Percentiles rank a stretch among this genome's conserved stretches.
Conservation (phyloP, 2,329 filamentous ascomycete genomes). For the Botryotinia convoluta region DNA sequence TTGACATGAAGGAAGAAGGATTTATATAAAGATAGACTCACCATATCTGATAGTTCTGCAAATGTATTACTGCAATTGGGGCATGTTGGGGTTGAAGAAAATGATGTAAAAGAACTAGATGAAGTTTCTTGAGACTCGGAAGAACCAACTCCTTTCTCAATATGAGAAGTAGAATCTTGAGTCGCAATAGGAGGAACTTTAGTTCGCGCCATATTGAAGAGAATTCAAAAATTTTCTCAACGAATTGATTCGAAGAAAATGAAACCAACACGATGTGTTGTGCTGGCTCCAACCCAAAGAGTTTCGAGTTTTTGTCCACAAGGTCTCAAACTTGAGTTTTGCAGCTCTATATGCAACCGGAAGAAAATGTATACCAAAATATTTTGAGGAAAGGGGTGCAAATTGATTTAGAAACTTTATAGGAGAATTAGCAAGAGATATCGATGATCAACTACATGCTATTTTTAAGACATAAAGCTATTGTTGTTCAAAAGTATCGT, state of each 20-base stretch:
- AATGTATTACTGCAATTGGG: constrained; percentile 21
- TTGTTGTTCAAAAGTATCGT: constrained; percentile 11
- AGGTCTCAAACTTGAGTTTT: constrained; percentile 12
- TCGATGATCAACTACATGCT: constrained; percentile 8
- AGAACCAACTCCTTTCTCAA: constrained; percentile 17
- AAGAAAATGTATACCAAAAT: constrained; percentile 7
- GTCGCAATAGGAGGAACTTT: constrained; percentile 22
- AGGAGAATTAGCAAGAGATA: neutral
- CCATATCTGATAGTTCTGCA: constrained; percentile 17
- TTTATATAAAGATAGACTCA: constrained; percentile 13
- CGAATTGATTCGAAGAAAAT: neutral
- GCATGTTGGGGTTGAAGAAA: constrained; percentile 20
- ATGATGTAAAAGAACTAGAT: constrained; percentile 18
- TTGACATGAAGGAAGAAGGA: neutral
- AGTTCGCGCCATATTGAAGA: constrained; percentile 22
- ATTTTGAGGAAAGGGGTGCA: neutral
- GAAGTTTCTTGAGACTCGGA: constrained; percentile 21
- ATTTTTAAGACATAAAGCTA: constrained; percentile 11
- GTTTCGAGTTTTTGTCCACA: constrained; percentile 10
- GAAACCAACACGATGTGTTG: constrained; percentile 8
- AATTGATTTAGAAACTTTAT: constrained; percentile 6
- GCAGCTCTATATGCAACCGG: neutral
- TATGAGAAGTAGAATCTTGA: constrained; percentile 11
- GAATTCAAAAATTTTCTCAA: constrained; percentile 10
- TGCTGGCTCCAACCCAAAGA: constrained; percentile 15